These are phyloP conservation scores for Pythium biforme DNA, from an alignment of 352 stramenopile genomes.

Conservation along the genomic window DNA sequence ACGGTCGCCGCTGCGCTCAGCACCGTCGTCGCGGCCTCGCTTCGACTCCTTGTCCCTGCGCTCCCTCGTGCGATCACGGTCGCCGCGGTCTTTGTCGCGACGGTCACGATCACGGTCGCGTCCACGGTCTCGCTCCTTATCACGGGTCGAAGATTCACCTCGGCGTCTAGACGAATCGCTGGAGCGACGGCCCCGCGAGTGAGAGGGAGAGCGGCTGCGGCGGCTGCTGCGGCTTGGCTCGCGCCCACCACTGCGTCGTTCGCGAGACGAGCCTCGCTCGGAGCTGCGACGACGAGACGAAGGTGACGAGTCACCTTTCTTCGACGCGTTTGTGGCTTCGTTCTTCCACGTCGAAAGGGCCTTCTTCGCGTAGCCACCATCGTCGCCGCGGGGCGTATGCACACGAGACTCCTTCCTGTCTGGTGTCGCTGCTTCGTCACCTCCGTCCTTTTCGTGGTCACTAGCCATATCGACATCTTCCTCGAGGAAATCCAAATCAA, in stretches of 20 bases:
- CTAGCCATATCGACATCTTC: conserved; percentile 50
- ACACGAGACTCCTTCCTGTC: conserved; percentile 36
- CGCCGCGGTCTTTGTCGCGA: conserved; percentile 17
- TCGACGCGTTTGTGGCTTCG: conserved; percentile 23
- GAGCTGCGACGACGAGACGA: conserved; percentile 31
- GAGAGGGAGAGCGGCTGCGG: conserved; percentile 48
- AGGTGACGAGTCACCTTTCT: conserved; percentile 34
- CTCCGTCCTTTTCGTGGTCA: conserved; percentile 30
- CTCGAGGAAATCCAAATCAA: conserved; percentile 84
- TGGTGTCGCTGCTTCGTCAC: conserved; percentile 12
- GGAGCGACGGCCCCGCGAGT: conserved; percentile 39
- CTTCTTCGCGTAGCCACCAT: conserved; percentile 29
- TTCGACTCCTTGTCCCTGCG: conserved; percentile 31
- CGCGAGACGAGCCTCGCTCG: conserved; percentile 25
- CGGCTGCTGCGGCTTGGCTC: conserved; percentile 29
- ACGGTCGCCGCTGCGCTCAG: conserved; percentile 43
- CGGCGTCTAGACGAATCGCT: conserved; percentile 37
- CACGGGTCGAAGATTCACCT: conserved; percentile 28
- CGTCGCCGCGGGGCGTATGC: conserved; percentile 29
- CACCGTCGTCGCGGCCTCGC: conserved; percentile 27
- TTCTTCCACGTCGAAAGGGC: conserved; percentile 33
- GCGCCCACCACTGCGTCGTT: conserved; percentile 30
- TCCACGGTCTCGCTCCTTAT: conserved; percentile 25
- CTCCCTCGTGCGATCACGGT: conserved; percentile 27
- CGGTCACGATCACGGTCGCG: conserved; percentile 19